Evolutionary conservation across 2,329 filamentous ascomycete species (phyloP), one percentile per base, ranked within the genome.

Genomic region (Penicillium sumatraense): DNA sequence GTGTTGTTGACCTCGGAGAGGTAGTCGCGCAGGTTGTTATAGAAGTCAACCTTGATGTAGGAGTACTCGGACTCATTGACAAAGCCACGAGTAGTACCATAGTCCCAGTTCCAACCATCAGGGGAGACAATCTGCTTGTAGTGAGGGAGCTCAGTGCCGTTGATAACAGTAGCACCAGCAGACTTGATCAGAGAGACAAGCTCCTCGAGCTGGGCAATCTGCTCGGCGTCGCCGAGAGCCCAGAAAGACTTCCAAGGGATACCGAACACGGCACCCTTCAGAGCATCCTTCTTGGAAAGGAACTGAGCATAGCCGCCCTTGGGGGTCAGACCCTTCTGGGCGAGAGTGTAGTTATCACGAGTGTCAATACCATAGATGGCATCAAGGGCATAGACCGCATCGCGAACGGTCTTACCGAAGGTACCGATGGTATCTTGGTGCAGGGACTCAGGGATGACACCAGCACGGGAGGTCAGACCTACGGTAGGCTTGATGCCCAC

Each of bases 401-500:
- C 89, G n/a, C 79, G 78, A 6, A 92, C 84, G 0, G 85, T 90
- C 18, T 83, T 83, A 0, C 83, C 87, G 65, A 93, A 86, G 0
- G 81, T 77, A 2, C 89, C 89, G 0, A 91, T 83, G 0, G 83
- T 86, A 64, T 92, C 89, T 63, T 89, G 86, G 63, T 89, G 84
- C 53, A 83, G 75, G 10, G 81, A 83, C 65, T 89, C 87, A 0
- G 89, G 89, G 29, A 92, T 81, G 24, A 87, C 81, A 16, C 79
- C 84, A 18, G 75, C 79, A 14, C 87, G 78, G 8, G 88, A 90
- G 0, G 87, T 90, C 48, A 90, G 71, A 0, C 89, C 89, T 5
- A 91, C 86, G 1, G 88, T 91, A 1, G 89, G 88, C 73, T 91
- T 92, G 69, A 92, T 83, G 3, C 89, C 89, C 1, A 91, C 87